Evolutionary conservation across 2,329 filamentous ascomycete genomes (phyloP), one percentile per base, ranked within the genome.

Genomic region (Talaromyces sp.): DNA sequence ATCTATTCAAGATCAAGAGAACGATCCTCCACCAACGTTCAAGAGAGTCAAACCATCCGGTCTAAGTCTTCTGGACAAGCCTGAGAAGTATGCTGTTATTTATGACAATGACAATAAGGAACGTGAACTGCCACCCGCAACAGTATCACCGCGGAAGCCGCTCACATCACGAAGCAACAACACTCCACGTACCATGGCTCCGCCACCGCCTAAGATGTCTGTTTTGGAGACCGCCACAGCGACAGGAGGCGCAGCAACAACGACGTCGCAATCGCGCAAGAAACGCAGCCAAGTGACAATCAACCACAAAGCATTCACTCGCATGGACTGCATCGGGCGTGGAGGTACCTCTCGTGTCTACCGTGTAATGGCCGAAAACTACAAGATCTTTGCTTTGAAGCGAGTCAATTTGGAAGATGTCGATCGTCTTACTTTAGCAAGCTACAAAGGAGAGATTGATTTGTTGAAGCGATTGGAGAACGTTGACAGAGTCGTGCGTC

Each of bases 321-420:
- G 94, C 56, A 86, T 98, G 67, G 93, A 97, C 75, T 92, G 90
- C 70, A 89, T 99, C 69, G 95, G 95, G 10, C 89, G 93, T 65
- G 95, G 95, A 67, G 95, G 95, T 37, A 97, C 92, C 70, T 93
- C 90, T 59, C 93, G 96, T 73, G 95, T 99, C 1, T 99, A 97
- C 77, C 89, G 93, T 54, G 95, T 99, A 39, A 96, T 96, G 82
- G 94, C 95, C 0, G 95, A 99, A 76, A 98, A 97, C 73, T 93
- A 92, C 73, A 96, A 93, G 76, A 92, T 97, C 78, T 93, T 97
- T 77, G 95, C 95, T 0, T 80, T 99, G 69, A 99, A 99, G 80
- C 86, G 92, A 58, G 95, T 99, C 27, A 92, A 94, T 61, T 83
- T 98, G 8, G 93, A 96, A 73, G 90, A 94, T 71, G 91, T 92